Percentiles rank a stretch among this genome's conserved stretches.
Evolutionary conservation across 108 stramenopile genomes (phyloP).

Genomic region (Fistulifera pelliculosa): DNA sequence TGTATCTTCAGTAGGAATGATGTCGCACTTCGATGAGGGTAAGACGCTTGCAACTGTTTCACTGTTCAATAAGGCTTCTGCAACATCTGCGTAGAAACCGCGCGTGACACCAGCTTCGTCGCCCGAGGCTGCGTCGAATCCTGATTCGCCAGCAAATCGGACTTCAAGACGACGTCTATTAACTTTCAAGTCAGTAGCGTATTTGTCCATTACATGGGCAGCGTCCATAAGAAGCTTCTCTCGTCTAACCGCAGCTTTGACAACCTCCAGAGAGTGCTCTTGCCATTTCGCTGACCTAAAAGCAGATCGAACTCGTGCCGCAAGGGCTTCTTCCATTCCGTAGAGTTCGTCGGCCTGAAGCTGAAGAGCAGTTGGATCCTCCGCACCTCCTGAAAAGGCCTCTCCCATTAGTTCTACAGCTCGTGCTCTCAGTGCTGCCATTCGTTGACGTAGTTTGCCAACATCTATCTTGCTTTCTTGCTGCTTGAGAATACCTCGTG

Average conservation of each 20-base stretch:
- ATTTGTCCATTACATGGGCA: slow-evolving; percentile 25
- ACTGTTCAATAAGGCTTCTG: slow-evolving; percentile 24
- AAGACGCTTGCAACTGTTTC: slow-evolving; percentile 23
- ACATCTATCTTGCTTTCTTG: slow-evolving; percentile 44
- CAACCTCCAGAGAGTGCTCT: slow-evolving; percentile 35
- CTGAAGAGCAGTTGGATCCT: slow-evolving; percentile 45
- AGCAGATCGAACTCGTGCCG: slow-evolving; percentile 23
- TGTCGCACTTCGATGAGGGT: slow-evolving; percentile 10
- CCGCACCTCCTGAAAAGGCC: slow-evolving; percentile 47
- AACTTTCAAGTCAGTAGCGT: slow-evolving; percentile 14
- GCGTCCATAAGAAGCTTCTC: slow-evolving; percentile 31
- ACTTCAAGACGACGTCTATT: slow-evolving; percentile 33
- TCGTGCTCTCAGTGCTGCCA: slow-evolving; percentile 35
- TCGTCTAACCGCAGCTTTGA: slow-evolving; percentile 32
- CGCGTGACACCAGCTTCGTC: slow-evolving; percentile 50
- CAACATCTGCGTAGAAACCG: slow-evolving; percentile 50
- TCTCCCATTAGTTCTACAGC: slow-evolving; percentile 44
- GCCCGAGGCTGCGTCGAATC: slow-evolving; percentile 46
- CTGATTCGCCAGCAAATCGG: slow-evolving; percentile 42
- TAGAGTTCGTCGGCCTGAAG: slow-evolving; percentile 50
- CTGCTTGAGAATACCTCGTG: slow-evolving; percentile 26
- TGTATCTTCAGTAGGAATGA: neutral
- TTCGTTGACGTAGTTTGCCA: slow-evolving; percentile 28
- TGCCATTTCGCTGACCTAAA: slow-evolving; percentile 36
- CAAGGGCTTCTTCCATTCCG: slow-evolving; percentile 50